A percentile compares a stretch with the other conserved stretches of the same genome.
These are phyloP conservation scores for Saraca asoca DNA, from an alignment of 331 rosid species.

Conservation along the genomic window DNA sequence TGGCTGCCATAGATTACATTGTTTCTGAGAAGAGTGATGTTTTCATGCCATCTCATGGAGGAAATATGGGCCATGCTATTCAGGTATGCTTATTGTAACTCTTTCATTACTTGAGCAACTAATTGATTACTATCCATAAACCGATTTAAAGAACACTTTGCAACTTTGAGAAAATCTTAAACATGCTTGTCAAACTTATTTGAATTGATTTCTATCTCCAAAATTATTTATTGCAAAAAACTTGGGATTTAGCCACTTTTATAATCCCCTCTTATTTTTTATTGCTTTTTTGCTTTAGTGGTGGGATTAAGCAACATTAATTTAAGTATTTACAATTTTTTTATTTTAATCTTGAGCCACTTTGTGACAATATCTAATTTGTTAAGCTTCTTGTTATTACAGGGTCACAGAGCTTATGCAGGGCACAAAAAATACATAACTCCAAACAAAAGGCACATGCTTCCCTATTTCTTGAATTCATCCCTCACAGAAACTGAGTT, in stretches of 20 bases:
- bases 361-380: slow-evolving; percentile 21
- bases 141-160: not conserved
- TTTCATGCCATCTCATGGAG: slow-evolving; percentile 99
- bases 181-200: not conserved
- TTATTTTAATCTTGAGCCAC: not conserved
- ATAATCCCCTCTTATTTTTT: not conserved
- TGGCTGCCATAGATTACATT: slow-evolving; percentile 95
- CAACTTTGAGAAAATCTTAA: slow-evolving; percentile 19
- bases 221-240: too few relatives aligned
- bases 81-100: slow-evolving; percentile 58
- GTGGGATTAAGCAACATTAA: not conserved
- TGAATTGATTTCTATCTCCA: too few relatives aligned
- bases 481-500: slow-evolving; percentile 75
- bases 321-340: not conserved
- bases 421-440: slow-evolving; percentile 97
- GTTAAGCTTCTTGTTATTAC: slow-evolving; percentile 34
- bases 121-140: too few relatives aligned
- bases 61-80: slow-evolving; percentile 95
- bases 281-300: not conserved
- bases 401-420: slow-evolving; percentile 89
- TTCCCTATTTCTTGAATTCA: slow-evolving; percentile 65
- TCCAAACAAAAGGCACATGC: slow-evolving; percentile 96
- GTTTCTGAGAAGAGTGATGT: slow-evolving; percentile 87
- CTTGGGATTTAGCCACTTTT: too few relatives aligned
- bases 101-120: not conserved